phyloP scores from a whole-genome alignment of 257 asterid genomes.

The Lycium barbarum region DNA sequence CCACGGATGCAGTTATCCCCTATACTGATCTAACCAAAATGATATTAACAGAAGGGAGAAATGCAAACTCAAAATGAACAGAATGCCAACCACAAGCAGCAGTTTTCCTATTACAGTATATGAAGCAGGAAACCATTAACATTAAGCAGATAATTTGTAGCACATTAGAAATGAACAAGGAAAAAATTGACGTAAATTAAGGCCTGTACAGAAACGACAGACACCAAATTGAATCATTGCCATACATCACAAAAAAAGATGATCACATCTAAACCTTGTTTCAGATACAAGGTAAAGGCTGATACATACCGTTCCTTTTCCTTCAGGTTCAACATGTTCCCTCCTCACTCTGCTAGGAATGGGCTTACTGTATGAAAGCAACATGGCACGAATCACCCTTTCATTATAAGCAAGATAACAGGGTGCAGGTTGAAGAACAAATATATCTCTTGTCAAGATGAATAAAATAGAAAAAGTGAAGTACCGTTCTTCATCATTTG shows the following conservation, averaged over 20 bases:
- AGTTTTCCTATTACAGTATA: neutral
- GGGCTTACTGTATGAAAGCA: constrained; percentile 35
- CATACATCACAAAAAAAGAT: constrained; percentile 12
- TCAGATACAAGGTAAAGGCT: constrained; percentile 22
- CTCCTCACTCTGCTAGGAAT: constrained; percentile 53
- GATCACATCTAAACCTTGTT: neutral
- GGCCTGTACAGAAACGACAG: neutral
- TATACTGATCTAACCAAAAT: neutral
- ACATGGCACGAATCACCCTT: neutral
- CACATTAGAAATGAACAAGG: neutral
- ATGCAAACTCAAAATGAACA: neutral
- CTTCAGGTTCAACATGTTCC: constrained; percentile 71
- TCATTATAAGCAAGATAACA: neutral
- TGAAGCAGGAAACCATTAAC: neutral
- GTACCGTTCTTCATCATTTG: constrained; percentile 49
- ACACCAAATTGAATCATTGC: neutral
- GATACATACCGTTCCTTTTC: constrained; percentile 61
- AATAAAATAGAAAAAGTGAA: constrained; percentile 14
- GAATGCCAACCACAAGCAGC: neutral
- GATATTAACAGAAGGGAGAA: neutral
- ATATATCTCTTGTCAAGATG: neutral
- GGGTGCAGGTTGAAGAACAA: neutral
- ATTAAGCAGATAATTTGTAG: constrained; percentile 5
- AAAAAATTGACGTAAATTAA: neutral
- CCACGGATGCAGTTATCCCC: neutral